A percentile compares a stretch with the other conserved stretches of the same genome.
Evolutionary conservation across 2,329 filamentous ascomycete species (phyloP).

Genomic region (Shiraia bambusicola): DNA sequence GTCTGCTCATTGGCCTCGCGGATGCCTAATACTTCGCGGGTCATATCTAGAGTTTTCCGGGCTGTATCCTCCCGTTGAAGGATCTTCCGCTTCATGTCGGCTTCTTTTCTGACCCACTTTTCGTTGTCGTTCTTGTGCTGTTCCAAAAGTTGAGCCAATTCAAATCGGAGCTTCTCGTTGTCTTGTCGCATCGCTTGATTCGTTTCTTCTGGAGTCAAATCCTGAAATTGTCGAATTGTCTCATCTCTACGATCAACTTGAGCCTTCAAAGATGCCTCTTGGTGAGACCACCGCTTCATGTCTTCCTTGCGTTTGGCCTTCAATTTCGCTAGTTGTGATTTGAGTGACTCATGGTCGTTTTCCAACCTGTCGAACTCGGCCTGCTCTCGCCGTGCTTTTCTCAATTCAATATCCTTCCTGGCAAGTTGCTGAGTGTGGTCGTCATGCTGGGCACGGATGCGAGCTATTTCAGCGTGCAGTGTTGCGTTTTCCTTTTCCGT

Average conservation of each 20-base stretch:
- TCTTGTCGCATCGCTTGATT: constrained; percentile 45
- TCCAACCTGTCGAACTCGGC: constrained; percentile 58
- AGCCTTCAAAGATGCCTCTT: constrained; percentile 36
- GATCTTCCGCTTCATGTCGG: constrained; percentile 37
- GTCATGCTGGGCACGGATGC: constrained; percentile 38
- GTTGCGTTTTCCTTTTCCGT: constrained; percentile 39
- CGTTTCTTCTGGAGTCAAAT: constrained; percentile 39
- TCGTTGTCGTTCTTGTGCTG: constrained; percentile 39
- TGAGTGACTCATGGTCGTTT: constrained; percentile 69
- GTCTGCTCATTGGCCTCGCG: constrained; percentile 30
- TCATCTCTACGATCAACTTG: constrained; percentile 42
- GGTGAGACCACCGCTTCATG: constrained; percentile 32
- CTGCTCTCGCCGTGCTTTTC: constrained; percentile 40
- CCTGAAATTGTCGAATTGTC: constrained; percentile 43
- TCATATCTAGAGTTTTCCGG: constrained; percentile 31
- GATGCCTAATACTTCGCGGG: constrained; percentile 32
- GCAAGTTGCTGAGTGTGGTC: constrained; percentile 40
- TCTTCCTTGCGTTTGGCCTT: constrained; percentile 67
- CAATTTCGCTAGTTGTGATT: constrained; percentile 72
- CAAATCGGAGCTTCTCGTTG: constrained; percentile 44
- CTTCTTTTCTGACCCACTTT: constrained; percentile 37
- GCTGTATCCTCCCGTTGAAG: constrained; percentile 31
- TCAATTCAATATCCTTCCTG: constrained; percentile 37
- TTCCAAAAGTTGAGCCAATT: constrained; percentile 40
- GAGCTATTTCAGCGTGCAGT: constrained; percentile 35